These are phyloP conservation scores for Wallacemonas sp. DNA, from an alignment of 208 protist genomes.

Conservation along the genomic window DNA sequence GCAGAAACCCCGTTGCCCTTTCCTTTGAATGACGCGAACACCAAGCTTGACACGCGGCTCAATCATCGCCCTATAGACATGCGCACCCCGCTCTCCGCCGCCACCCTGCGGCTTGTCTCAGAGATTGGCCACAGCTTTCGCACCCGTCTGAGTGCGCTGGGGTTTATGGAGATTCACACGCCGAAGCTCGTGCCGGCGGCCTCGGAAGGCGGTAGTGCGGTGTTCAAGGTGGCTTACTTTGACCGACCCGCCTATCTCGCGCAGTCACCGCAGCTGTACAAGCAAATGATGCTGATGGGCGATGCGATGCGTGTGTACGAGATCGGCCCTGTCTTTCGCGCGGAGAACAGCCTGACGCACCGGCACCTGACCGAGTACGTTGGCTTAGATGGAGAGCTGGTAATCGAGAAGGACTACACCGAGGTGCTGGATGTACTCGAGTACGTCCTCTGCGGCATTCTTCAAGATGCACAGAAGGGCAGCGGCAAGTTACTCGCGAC, in stretches of 20 bases:
- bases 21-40: slow-evolving; percentile 77
- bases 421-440: slow-evolving; percentile 97
- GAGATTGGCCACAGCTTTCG: slow-evolving; percentile 88
- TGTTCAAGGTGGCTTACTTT: slow-evolving; percentile 87
- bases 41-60: slow-evolving; percentile 92
- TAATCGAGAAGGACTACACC: slow-evolving; percentile 95
- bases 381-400: slow-evolving; percentile 99
- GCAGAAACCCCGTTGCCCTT: slow-evolving; percentile 75
- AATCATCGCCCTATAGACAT: slow-evolving; percentile 97
- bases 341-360: slow-evolving; percentile 98
- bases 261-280: slow-evolving; percentile 99
- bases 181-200: slow-evolving; percentile 97
- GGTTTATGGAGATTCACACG: slow-evolving; percentile 98
- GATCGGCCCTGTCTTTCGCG: slow-evolving; percentile 97
- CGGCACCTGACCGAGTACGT: slow-evolving; percentile 99
- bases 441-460: slow-evolving; percentile 92
- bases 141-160: slow-evolving; percentile 65
- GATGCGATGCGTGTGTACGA: slow-evolving; percentile 95
- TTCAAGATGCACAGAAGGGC: slow-evolving; percentile 73
- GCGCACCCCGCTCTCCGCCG: slow-evolving; percentile 92
- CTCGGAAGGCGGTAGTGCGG: slow-evolving; percentile 64
- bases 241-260: slow-evolving; percentile 92
- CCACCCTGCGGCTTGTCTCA: slow-evolving; percentile 92
- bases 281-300: slow-evolving; percentile 98
- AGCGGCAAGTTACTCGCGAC: slow-evolving; percentile 13